Conservation (phyloP, 2,329 filamentous ascomycete genomes). For the Coniella lustricola region DNA sequence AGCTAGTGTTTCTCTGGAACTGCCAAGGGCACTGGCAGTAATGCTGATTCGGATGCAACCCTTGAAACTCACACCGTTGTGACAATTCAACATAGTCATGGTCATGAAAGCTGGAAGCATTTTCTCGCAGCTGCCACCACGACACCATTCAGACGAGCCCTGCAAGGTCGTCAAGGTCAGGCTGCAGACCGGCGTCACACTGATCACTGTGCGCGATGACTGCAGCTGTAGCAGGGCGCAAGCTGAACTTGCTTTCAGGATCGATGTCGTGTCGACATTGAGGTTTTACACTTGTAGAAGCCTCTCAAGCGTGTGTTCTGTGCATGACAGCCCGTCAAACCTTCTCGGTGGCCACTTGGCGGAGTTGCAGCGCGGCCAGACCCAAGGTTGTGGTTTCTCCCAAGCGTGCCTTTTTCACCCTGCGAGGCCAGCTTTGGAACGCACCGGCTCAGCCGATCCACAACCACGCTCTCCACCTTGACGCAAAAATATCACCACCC, state of each 20-base stretch:
- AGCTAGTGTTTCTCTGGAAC: too few relatives aligned
- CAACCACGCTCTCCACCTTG: constrained; percentile 5
- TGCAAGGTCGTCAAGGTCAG: background rate
- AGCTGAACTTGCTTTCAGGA: background rate
- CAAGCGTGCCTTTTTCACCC: constrained; percentile 12
- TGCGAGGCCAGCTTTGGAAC: constrained; percentile 5
- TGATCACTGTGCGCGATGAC: background rate
- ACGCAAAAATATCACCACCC: constrained; percentile 7
- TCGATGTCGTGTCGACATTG: background rate
- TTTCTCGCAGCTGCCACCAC: background rate
- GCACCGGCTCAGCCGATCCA: constrained; percentile 10
- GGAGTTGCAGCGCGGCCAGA: constrained; percentile 7
- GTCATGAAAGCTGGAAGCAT: background rate
- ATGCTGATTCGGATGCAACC: background rate
- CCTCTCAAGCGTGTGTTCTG: background rate
- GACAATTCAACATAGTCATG: too few relatives aligned
- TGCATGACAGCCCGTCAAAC: background rate
- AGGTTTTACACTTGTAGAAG: constrained; percentile 9
- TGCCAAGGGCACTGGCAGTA: too few relatives aligned
- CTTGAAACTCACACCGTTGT: too few relatives aligned
- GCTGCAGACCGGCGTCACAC: constrained; percentile 1
- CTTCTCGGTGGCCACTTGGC: constrained; percentile 5
- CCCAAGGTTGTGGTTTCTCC: constrained; percentile 6
- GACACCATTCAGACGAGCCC: background rate
- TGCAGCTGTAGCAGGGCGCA: background rate